phyloP scores from a whole-genome alignment of 345 rosid species.

The Litchi chinensis region DNA sequence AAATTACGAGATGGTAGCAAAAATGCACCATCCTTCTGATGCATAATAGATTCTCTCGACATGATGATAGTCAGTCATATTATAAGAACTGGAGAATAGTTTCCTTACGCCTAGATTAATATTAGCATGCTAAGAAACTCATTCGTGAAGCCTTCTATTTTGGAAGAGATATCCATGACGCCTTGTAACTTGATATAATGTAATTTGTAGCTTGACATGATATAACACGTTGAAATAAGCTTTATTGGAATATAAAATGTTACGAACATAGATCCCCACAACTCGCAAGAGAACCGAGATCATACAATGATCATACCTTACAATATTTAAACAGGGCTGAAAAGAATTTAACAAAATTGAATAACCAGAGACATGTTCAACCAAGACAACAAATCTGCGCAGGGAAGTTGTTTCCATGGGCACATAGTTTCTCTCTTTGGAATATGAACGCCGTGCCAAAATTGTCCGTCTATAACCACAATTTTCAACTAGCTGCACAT shows the following conservation, averaged over 20 bases:
- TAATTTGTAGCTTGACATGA: too few species aligned
- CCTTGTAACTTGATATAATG: too few species aligned
- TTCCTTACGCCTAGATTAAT: too few species aligned
- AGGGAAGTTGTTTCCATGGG: neutral
- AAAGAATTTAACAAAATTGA: neutral
- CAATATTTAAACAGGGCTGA: neutral
- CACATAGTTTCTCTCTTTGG: neutral
- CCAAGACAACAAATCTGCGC: neutral
- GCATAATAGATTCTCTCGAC: too few species aligned
- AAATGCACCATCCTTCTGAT: too few species aligned
- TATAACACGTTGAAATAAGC: neutral
- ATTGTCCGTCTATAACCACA: neutral
- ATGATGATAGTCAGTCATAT: too few species aligned
- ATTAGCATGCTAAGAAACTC: too few species aligned
- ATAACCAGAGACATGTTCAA: neutral
- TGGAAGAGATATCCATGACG: too few species aligned
- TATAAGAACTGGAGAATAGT: too few species aligned
- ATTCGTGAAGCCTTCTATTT: too few species aligned
- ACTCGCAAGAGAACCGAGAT: neutral
- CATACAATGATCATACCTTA: neutral
- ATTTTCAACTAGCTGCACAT: neutral
- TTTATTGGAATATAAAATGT: too few species aligned
- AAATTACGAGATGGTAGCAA: too few species aligned
- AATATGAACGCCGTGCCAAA: neutral
- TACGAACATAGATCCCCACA: neutral